phyloP scores from a whole-genome alignment of 2,329 filamentous ascomycete genomes.

The Colletotrichum plurivorum region DNA sequence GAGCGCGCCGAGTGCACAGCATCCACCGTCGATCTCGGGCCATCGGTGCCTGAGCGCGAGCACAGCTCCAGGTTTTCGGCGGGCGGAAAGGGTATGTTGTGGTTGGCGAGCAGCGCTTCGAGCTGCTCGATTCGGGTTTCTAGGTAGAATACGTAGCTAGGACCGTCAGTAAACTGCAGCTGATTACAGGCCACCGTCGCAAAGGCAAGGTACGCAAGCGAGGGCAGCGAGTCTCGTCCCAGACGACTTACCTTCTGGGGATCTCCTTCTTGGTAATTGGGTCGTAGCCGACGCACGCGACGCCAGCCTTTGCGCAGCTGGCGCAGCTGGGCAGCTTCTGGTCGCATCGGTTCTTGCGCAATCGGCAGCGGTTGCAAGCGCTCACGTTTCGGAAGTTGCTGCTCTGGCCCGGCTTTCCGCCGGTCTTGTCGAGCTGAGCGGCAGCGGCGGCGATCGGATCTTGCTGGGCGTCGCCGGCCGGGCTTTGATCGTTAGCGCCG shows the following conservation, averaged over 20 bases:
- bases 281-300: constrained; percentile 95
- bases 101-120: constrained; percentile 79
- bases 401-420: constrained; percentile 68
- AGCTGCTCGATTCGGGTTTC: constrained; percentile 89
- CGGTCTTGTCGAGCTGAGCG: constrained; percentile 46
- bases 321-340: constrained; percentile 92
- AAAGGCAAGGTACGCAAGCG: constrained; percentile 9
- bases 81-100: constrained; percentile 80
- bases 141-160: constrained; percentile 93
- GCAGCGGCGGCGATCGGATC: constrained; percentile 45
- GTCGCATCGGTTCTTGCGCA: constrained; percentile 96
- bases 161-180: constrained; percentile 13
- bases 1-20: constrained; percentile 51
- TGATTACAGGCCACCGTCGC: not conserved
- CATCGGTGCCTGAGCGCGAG: constrained; percentile 62
- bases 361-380: constrained; percentile 91
- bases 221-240: not conserved
- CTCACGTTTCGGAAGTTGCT: constrained; percentile 88
- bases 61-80: constrained; percentile 78
- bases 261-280: constrained; percentile 97
- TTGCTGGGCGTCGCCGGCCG: constrained; percentile 46
- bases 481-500: constrained; percentile 54
- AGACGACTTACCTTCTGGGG: constrained; percentile 79
- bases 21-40: constrained; percentile 49
- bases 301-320: constrained; percentile 92